phyloP scores from a whole-genome alignment of 108 stramenopile genomes.

The Pelagomonas calceolata region DNA sequence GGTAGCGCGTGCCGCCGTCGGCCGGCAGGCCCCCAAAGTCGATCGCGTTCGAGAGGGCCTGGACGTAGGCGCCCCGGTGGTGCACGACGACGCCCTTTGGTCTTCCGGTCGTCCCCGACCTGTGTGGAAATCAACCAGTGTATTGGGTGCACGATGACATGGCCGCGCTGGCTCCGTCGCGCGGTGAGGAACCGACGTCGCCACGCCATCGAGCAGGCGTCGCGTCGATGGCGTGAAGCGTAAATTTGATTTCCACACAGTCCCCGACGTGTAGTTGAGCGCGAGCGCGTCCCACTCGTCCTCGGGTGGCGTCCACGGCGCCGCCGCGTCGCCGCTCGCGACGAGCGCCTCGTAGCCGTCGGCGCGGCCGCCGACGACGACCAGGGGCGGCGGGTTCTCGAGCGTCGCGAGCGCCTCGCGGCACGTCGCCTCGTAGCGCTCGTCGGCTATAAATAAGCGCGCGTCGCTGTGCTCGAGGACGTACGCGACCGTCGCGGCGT shows the following conservation, averaged over 20 bases:
- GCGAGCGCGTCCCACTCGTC: no score
- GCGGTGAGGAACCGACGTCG: no score
- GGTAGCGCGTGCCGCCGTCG: background rate
- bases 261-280: background rate
- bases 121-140: no score
- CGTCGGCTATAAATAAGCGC: background rate
- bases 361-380: background rate
- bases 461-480: background rate
- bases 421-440: background rate
- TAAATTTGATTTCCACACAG: background rate
- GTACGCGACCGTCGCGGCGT: constrained; percentile 3
- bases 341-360: background rate
- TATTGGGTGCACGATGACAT: no score
- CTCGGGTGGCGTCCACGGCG: no score
- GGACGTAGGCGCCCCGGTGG: constrained; percentile 7
- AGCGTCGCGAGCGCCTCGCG: background rate
- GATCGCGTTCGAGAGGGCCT: background rate
- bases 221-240: no score
- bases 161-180: no score
- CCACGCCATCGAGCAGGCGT: no score
- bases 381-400: background rate
- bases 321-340: background rate
- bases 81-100: constrained; percentile 7
- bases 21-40: background rate
- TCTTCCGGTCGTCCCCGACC: constrained; percentile 4